Evolutionary conservation across 2,329 filamentous ascomycete species (phyloP).

Genomic region (Monilinia fructicola): DNA sequence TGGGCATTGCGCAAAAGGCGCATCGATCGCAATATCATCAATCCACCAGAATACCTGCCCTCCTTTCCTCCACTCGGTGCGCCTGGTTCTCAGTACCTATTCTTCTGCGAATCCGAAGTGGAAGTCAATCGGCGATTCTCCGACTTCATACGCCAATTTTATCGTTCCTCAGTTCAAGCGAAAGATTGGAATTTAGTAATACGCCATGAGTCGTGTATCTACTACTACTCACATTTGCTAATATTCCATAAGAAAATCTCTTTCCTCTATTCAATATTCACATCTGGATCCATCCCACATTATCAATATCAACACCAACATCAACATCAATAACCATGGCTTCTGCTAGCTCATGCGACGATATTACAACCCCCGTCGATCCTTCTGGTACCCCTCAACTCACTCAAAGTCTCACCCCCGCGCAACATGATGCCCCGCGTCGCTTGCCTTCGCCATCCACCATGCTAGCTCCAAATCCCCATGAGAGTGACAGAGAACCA

Average conservation of each 20-base stretch:
- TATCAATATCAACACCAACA: too few relatives aligned
- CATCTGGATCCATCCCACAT: too few relatives aligned
- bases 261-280: not conserved
- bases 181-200: constrained; percentile 1
- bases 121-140: not conserved
- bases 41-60: not conserved
- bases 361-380: constrained; percentile 30
- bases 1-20: not conserved
- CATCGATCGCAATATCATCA: not conserved
- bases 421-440: constrained; percentile 26
- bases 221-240: constrained; percentile 13
- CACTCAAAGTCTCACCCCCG: constrained; percentile 27
- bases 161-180: not conserved
- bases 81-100: not conserved
- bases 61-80: not conserved
- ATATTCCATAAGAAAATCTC: not conserved
- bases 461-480: constrained; percentile 14
- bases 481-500: not conserved
- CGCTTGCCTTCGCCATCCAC: constrained; percentile 29
- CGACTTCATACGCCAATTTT: not conserved
- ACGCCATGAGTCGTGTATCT: not conserved
- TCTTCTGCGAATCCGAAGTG: not conserved
- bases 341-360: constrained; percentile 34
- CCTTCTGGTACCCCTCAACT: constrained; percentile 33
- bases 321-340: constrained; percentile 27